phyloP scores from a whole-genome alignment of 2,329 filamentous ascomycete genomes.

The Paracoccidioides brasiliensis region DNA sequence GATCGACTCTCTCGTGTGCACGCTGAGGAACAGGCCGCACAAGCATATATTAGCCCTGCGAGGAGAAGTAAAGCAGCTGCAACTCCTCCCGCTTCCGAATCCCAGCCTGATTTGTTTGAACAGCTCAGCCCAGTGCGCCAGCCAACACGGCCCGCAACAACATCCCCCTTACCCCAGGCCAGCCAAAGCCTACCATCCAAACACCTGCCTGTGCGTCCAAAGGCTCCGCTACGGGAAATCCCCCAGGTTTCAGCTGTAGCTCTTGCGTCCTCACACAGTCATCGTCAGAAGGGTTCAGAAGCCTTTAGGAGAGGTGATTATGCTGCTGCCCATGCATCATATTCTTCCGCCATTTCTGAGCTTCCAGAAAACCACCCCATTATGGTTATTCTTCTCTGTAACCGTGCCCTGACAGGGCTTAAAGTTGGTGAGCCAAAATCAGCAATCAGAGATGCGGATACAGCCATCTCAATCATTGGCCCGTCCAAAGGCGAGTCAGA shows the following conservation, averaged over 20 bases:
- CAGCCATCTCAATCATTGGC: conserved; percentile 68
- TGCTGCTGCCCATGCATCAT: conserved; percentile 69
- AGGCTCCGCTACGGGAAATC: conserved; percentile 36
- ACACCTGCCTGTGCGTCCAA: conserved; percentile 34
- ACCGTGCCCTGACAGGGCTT: conserved; percentile 75
- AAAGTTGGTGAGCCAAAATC: conserved; percentile 88
- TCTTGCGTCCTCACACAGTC: conserved; percentile 60
- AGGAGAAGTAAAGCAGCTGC: conserved; percentile 56
- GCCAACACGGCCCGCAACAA: conserved; percentile 22
- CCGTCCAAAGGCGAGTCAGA: conserved; percentile 66
- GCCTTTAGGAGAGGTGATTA: conserved; percentile 94
- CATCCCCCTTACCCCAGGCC: conserved; percentile 27
- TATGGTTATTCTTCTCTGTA: conserved; percentile 77
- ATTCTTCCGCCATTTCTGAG: conserved; percentile 60
- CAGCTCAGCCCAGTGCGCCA: conserved; percentile 21
- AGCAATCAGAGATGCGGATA: conserved; percentile 72
- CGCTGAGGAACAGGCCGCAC: conserved; percentile 64
- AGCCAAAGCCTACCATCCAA: conserved; percentile 31
- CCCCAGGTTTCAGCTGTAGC: conserved; percentile 57
- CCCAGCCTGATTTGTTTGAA: conserved; percentile 54
- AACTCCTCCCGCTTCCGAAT: conserved; percentile 31
- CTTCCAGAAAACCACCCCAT: conserved; percentile 71
- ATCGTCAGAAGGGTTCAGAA: conserved; percentile 67
- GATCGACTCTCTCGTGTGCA: conserved; percentile 57
- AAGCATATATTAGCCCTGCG: conserved; percentile 79